Base-by-base conservation (phyloP, 768 basidiomycete genomes). In the Lenzites betulinus region DNA sequence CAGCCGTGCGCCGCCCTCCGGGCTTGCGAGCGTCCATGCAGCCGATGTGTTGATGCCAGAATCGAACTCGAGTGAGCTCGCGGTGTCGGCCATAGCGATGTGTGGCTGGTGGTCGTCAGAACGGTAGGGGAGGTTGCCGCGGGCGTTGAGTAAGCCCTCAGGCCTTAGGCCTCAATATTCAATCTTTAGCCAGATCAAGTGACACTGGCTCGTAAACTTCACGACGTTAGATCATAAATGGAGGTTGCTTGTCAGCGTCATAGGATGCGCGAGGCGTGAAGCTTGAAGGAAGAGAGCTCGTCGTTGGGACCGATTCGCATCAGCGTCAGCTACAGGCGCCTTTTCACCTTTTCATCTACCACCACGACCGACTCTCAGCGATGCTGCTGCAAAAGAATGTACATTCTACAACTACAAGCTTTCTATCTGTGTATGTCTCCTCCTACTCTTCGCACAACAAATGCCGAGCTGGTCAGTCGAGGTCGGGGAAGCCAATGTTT, bases 11-110 rank as follows among this genome's bases (percentile, higher is more conserved):
- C 49, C 59, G 9, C 62, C 64, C 16, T 57, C 58, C 2, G 65
- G 64, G 25, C 50, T 54, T 0, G 60, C 52, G n/a, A 65, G 62
- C 23, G 89, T 87, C 91, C 90, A 93, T 12, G 88, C 91, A 7
- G 80, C 73, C 1, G 91, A 92, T 12, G 88, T 80, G 73, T 92
- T 91, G 71, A 92, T 81, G 3, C 91, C 90, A 1, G 85, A 82
- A 69, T 92, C 91, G 66, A 92, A 91, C 51, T 84, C 83, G 41
- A 51, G 51, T 20, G 60, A 54, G 49, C 53, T 51, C 6, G 53
- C 22, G 1, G 25, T 50, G 7, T 53, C 30, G 18, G 38, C 38
- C 8, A 28, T 46, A 6, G n/a, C 33, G 8, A 13, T 46, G 44
- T 23, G 22, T 15, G 1, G 9, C 12, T 46, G 44, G 20, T 7